phyloP scores from a whole-genome alignment of 1,139 yeast genomes.

The Kodamaea arcana region DNA sequence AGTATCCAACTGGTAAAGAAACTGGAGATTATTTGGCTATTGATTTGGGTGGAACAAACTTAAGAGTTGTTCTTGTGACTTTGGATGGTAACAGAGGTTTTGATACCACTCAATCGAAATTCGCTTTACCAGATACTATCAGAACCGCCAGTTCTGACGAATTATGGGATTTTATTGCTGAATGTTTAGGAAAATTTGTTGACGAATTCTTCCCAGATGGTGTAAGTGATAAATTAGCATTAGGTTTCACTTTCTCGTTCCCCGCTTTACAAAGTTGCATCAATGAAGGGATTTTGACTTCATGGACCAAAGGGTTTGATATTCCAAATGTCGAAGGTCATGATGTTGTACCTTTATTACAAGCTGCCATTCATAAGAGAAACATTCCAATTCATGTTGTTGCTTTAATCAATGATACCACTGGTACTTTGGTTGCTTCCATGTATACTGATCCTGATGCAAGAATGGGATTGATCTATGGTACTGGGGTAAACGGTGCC shows the following conservation, averaged over 20 bases:
- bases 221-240: constrained; percentile 50
- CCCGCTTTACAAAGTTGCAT: constrained; percentile 86
- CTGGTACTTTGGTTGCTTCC: constrained; percentile 96
- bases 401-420: constrained; percentile 93
- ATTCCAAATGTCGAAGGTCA: constrained; percentile 91
- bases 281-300: constrained; percentile 80
- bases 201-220: constrained; percentile 65
- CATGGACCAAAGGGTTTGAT: constrained; percentile 98
- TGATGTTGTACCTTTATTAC: constrained; percentile 91
- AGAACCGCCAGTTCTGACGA: constrained; percentile 77
- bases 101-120: constrained; percentile 80
- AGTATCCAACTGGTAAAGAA: constrained; percentile 88
- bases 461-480: constrained; percentile 93
- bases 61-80: constrained; percentile 82
- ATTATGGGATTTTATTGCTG: constrained; percentile 84
- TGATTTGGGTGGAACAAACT: constrained; percentile 93
- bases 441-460: constrained; percentile 86
- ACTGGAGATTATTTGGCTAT: constrained; percentile 86
- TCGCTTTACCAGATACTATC: constrained; percentile 65
- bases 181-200: constrained; percentile 62
- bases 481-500: constrained; percentile 98
- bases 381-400: constrained; percentile 79
- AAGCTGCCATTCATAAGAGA: constrained; percentile 60
- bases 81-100: constrained; percentile 76
- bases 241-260: constrained; percentile 94